phyloP scores from a whole-genome alignment of 2,329 filamentous ascomycete genomes.

The Fusarium tupiense region DNA sequence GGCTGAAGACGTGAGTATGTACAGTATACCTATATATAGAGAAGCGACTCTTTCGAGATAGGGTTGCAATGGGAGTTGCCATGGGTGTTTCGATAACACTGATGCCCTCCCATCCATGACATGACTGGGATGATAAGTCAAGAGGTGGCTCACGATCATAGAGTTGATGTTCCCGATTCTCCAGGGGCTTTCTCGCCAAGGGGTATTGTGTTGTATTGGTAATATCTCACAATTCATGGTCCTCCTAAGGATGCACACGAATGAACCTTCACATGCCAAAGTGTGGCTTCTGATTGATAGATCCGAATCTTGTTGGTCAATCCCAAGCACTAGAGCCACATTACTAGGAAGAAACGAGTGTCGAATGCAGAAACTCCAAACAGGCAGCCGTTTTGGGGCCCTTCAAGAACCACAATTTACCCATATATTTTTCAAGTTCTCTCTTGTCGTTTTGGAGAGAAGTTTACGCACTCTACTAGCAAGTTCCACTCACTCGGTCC shows the following conservation, averaged over 20 bases:
- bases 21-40: neutral
- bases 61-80: constrained; percentile 7
- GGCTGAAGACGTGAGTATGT: constrained; percentile 23
- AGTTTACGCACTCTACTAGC: neutral
- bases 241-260: neutral
- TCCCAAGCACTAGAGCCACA: constrained; percentile 12
- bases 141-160: neutral
- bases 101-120: neutral
- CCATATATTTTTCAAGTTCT: constrained; percentile 2
- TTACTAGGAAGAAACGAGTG: constrained; percentile 33
- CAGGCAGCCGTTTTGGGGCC: constrained; percentile 17
- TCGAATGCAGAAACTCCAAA: constrained; percentile 29
- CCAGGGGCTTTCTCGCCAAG: neutral
- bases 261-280: constrained; percentile 36
- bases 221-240: constrained; percentile 5
- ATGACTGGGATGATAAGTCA: neutral
- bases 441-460: constrained; percentile 10
- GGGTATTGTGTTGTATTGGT: neutral
- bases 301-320: neutral
- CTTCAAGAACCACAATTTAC: constrained; percentile 15
- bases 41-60: constrained; percentile 5
- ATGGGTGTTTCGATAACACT: constrained; percentile 19
- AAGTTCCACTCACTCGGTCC: constrained; percentile 23
- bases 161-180: neutral
- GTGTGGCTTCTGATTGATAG: constrained; percentile 12